phyloP scores from a whole-genome alignment of 2,329 filamentous ascomycete species.

The Aureobasidium sp. region DNA sequence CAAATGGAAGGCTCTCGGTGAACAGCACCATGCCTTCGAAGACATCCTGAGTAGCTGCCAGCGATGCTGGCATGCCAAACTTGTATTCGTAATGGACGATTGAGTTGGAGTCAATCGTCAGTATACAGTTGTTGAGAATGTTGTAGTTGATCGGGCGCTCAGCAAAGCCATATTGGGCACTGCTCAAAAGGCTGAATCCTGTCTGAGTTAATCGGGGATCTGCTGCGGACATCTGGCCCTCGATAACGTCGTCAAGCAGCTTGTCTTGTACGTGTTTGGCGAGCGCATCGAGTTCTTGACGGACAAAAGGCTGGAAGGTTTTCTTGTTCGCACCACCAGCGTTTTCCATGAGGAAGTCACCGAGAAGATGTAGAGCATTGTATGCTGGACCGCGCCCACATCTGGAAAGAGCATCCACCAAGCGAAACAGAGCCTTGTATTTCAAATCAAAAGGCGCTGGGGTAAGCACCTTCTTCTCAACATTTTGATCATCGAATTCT shows the following conservation, averaged over 20 bases:
- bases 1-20: conserved; percentile 1
- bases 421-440: conserved; percentile 19
- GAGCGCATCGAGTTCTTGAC: background rate
- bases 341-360: background rate
- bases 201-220: background rate
- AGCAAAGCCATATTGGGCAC: background rate
- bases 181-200: background rate
- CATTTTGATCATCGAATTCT: background rate
- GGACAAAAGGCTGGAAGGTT: background rate
- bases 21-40: background rate
- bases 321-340: background rate
- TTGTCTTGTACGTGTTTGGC: background rate
- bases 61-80: background rate
- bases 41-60: conserved; percentile 2
- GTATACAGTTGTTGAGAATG: background rate
- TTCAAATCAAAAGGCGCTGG: conserved; percentile 13
- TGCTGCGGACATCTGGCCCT: background rate
- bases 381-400: conserved; percentile 21
- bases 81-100: background rate
- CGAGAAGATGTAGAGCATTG: conserved; percentile 17
- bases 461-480: background rate
- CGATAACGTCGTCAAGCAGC: background rate
- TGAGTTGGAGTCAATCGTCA: background rate
- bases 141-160: background rate
- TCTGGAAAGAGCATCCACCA: conserved; percentile 20